Evolutionary conservation across 257 asterid species (phyloP).

Genomic region (Rhazya stricta): DNA sequence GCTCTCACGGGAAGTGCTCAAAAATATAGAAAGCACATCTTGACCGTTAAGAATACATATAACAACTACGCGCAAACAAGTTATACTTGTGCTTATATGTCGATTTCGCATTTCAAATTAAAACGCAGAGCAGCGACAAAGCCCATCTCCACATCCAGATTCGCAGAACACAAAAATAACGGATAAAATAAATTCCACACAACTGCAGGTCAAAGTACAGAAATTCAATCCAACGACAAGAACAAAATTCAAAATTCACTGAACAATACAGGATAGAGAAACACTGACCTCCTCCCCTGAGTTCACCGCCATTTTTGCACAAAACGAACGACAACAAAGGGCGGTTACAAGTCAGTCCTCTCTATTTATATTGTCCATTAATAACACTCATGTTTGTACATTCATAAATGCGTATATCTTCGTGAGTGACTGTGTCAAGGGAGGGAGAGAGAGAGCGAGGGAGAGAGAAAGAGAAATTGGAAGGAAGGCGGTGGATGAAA

Average conservation of each 20-base stretch:
- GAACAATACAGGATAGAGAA: not conserved
- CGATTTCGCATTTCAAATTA: not conserved
- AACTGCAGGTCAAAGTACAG: not conserved
- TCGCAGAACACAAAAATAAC: not conserved
- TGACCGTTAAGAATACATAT: not conserved
- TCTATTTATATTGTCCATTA: not conserved
- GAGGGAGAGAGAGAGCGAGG: not conserved
- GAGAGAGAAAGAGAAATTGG: not conserved
- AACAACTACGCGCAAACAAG: not conserved
- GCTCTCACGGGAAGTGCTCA: not conserved
- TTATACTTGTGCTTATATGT: not conserved
- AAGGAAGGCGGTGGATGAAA: not conserved
- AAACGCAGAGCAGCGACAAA: not conserved
- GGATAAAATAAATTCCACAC: not conserved
- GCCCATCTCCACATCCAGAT: not conserved
- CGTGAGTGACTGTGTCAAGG: not conserved
- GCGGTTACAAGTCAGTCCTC: slow-evolving; percentile 5
- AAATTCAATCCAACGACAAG: not conserved
- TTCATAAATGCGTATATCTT: not conserved
- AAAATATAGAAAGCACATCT: not conserved
- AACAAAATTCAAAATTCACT: not conserved
- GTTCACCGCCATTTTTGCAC: slow-evolving; percentile 30
- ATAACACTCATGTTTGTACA: not conserved
- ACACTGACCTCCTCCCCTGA: slow-evolving; percentile 29
- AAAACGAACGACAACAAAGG: slow-evolving; percentile 5